Conservation (phyloP, 768 basidiomycete genomes). For the Naganishia kalamii region DNA sequence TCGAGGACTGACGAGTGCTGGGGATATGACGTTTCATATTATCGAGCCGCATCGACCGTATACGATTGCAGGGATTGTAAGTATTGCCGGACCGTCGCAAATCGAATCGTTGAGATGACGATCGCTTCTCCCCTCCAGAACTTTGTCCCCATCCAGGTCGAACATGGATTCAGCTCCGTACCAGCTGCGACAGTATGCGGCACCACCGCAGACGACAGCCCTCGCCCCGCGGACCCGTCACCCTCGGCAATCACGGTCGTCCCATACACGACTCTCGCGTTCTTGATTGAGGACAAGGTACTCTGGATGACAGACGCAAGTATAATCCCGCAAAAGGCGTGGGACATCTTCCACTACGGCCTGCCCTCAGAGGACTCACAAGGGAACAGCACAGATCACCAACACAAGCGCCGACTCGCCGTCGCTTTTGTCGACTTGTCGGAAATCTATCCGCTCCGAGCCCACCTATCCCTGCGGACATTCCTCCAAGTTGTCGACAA, state of each 20-base stretch:
- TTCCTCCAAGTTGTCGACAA: slow-evolving; percentile 4
- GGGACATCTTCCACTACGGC: not conserved
- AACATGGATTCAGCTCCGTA: not conserved
- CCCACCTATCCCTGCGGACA: not conserved
- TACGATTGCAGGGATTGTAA: not conserved
- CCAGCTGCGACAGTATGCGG: not conserved
- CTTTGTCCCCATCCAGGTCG: not conserved
- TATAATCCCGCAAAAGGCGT: no score
- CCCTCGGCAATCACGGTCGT: no score
- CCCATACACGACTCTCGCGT: no score
- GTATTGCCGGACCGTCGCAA: not conserved
- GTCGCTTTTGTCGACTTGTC: not conserved
- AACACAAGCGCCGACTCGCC: not conserved
- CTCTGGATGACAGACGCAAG: no score
- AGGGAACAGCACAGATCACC: not conserved
- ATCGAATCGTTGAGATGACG: not conserved
- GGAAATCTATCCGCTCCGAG: not conserved
- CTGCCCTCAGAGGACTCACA: not conserved
- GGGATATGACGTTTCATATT: not conserved
- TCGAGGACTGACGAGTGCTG: not conserved
- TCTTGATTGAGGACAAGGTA: no score
- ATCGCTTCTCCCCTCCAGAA: not conserved
- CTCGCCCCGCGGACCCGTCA: no score
- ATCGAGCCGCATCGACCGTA: not conserved
- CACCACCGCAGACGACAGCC: no score